Evolutionary conservation across 2,329 filamentous ascomycete species (phyloP), one percentile per base, ranked within the genome.

Genomic region (Didymella pomorum): DNA sequence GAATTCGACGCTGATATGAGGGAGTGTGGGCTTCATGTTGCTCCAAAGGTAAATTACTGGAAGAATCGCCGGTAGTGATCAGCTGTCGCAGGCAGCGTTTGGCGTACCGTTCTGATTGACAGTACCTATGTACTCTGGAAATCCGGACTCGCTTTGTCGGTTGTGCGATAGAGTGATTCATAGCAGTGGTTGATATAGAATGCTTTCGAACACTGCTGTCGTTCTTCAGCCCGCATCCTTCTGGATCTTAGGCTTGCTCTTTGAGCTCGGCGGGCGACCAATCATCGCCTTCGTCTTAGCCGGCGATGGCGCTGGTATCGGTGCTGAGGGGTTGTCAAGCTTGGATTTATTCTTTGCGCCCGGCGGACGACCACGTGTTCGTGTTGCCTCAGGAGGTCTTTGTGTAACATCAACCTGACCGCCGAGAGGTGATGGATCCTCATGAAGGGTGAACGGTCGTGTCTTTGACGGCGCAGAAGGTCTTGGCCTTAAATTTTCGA

Each of bases 181-280:
- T 43, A 43, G 41, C 41, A 20, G 18, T 9, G 18, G 14, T 10
- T 14, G 4, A 20, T 20, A 14, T n/a, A 45, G 12, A 6, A 12
- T 29, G 18, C 43, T 29, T 14, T 12, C 5, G 5, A 20, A 16
- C 20, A 11, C 3, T 4, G 18, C 4, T 12, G 35, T 29, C 10
- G 6, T 31, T 21, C 26, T 35, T 58, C 51, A 54, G 6, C 41
- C 50, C n/a, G 35, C 29, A 8, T 54, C 46, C 1, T 42, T 45
- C 14, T 28, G 4, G 11, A 21, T 26, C 18, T 39, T 39, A 9
- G 35, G 18, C 9, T 20, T 39, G 35, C 20, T 39, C 35, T 39
- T 39, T 4, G 35, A 39, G n/a, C 35, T 18, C 28, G 65, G 64
- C 23, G 68, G 67, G 20, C 69, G 59, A 9, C 59, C 64, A 14